Base-by-base conservation (phyloP, 139 green algal species). In the Pseudopediastrum boryanum region DNA sequence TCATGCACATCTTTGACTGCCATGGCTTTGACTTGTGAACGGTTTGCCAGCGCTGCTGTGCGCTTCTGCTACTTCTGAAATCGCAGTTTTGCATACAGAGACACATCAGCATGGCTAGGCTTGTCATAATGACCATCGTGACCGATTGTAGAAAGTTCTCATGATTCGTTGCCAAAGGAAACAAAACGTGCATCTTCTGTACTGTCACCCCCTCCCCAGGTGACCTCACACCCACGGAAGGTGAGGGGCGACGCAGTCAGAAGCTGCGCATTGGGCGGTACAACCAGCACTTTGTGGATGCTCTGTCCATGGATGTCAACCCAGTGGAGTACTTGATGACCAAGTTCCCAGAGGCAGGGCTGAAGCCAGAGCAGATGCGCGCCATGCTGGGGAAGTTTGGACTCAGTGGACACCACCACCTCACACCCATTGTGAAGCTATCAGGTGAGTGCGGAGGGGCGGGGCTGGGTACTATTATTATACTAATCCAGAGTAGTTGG, bases 231-330 rank as follows among this genome's bases (percentile, higher is more conserved):
- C 96, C 96, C 23, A 95, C 89, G 6, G 46, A 67, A 19, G 96
- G 96, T 36, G 95, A 99, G 78, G 90, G 85, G 61, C 85, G 96
- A n/a, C 89, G 92, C 25, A 94, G 80, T 50, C 92, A 97, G 82
- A 98, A 97, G 85, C 90, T 99, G 81, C 87, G 97, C 54, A 94
- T 99, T 52, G 97, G 96, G 38, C 87, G 96, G 9, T 99, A 99
- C 82, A 77, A 77, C 33, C 77, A 99, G 91, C 96, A 99, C 81
- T 99, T 99, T 91, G 96, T 99, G 56, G 97, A 99, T 83, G 91
- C 94, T 3, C 90, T 99, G 23, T 76, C 83, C 2, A 93, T 98
- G 75, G 95, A 99, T 74, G 94, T 95, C 31, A 98, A 92, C 39
- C 96, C 97, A 0, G 96, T 99, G 44, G 91, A 97, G 81, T 98